Evolutionary conservation across 495 filamentous ascomycete genomes (phyloP), one percentile per base, ranked within the genome.

Genomic region (Hypoxylon subgilvum): DNA sequence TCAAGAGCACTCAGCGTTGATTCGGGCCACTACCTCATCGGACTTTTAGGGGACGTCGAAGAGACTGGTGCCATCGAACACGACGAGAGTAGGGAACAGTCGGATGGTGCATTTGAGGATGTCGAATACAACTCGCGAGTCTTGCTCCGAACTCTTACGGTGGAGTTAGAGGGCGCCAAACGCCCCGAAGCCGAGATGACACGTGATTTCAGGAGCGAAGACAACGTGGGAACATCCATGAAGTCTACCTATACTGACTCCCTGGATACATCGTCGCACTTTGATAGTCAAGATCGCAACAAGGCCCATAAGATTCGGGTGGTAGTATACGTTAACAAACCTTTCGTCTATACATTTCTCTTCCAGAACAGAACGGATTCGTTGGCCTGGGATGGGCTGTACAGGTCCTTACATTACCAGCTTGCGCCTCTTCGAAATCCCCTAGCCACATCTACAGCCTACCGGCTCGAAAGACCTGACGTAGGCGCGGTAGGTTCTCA

Each of bases 321-420:
- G 4, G 82, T 95, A 2, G 83, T 96, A 39, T 84, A 83, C 51
- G 73, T 76, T 74, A 86, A 90, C 63, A 84, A 82, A 67, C 94
- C 94, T 2, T 97, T 97, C 73, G 88, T 96, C 48, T 96, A 91
- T 71, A 86, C 90, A 3, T 90, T 97, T 62, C 78, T 98, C 12
- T 97, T 97, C 74, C 80, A 88, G 39, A 79, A 85, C 9, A 75
- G 77, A 31, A 88, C 91, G 1, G 79, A 83, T 28, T 79, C 86
- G 16, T 78, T 96, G 5, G 76, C 83, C 12, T 83, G 83, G 38
- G 78, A 87, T 2, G 75, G 81, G 0, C 84, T 96, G 61, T 97
- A 97, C 74, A 80, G 86, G 12, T 86, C 84, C 23, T 81, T 98
- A 18, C 91, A 96, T 63, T 82, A 88, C 52, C 90, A 95, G 69